Evolutionary conservation across 1,139 yeast species (phyloP).

Genomic region (Blastobotrys serpentis): DNA sequence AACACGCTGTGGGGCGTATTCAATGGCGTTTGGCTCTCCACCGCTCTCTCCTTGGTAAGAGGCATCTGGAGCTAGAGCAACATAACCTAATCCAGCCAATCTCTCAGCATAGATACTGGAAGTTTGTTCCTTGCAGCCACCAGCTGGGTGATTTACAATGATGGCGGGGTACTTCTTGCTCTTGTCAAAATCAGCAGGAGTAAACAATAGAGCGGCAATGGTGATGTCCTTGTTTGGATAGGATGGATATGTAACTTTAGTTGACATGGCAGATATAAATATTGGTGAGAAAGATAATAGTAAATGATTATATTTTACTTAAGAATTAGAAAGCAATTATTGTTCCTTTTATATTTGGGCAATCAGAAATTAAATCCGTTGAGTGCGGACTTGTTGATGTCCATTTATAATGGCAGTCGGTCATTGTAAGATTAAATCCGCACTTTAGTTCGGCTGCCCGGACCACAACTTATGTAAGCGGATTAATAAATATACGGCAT

Average conservation of each 20-base stretch:
- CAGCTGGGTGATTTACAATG: neutral
- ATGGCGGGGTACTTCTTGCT: slow-evolving; percentile 3
- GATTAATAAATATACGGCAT: too few relatives aligned
- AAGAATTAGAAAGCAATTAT: too few relatives aligned
- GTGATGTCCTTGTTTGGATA: neutral
- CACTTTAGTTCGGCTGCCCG: too few relatives aligned
- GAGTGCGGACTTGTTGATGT: too few relatives aligned
- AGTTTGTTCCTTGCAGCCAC: slow-evolving; percentile 6
- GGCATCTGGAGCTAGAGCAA: slow-evolving; percentile 22
- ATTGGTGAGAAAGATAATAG: too few relatives aligned
- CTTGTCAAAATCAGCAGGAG: neutral
- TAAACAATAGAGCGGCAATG: neutral
- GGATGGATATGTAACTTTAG: neutral
- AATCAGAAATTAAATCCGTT: too few relatives aligned
- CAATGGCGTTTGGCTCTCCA: slow-evolving; percentile 22
- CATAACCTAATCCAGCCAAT: slow-evolving; percentile 20
- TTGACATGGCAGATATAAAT: too few relatives aligned
- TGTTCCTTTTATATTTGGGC: too few relatives aligned
- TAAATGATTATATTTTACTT: too few relatives aligned
- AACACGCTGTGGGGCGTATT: slow-evolving; percentile 20
- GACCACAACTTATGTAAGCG: too few relatives aligned
- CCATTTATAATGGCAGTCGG: too few relatives aligned
- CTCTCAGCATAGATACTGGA: slow-evolving; percentile 17
- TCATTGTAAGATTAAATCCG: too few relatives aligned
- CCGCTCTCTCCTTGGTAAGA: slow-evolving; percentile 23